Evolutionary conservation across 2,329 filamentous ascomycete species (phyloP).

Genomic region (Paraphoma sp.): DNA sequence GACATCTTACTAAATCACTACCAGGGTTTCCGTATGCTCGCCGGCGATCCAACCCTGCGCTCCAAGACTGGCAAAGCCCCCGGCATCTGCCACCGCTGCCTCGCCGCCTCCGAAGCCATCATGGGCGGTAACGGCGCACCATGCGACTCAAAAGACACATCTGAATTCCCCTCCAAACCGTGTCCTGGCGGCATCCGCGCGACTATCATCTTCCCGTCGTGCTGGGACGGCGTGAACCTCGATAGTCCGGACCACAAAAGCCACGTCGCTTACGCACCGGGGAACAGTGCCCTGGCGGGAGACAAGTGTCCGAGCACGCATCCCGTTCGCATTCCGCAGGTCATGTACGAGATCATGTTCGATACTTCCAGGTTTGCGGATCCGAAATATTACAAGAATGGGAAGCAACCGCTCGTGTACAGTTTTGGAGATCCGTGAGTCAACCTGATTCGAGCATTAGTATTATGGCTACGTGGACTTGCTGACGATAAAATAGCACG

Average conservation of each 20-base stretch:
- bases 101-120: not conserved
- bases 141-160: conserved; percentile 32
- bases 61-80: conserved; percentile 23
- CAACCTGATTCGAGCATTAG: not conserved
- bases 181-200: conserved; percentile 77
- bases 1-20: not conserved
- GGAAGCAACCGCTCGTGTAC: conserved; percentile 38
- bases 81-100: conserved; percentile 43
- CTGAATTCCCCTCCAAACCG: conserved; percentile 66
- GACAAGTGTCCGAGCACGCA: conserved; percentile 56
- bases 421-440: conserved; percentile 35
- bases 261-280: conserved; percentile 69
- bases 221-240: conserved; percentile 68
- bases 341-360: conserved; percentile 57
- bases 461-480: not conserved
- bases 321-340: conserved; percentile 54
- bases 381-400: conserved; percentile 25
- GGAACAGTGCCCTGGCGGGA: conserved; percentile 28
- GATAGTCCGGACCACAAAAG: conserved; percentile 63
- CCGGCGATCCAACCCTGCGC: conserved; percentile 25
- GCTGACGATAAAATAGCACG: conserved; percentile 5
- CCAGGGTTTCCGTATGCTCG: conserved; percentile 39
- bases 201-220: conserved; percentile 75
- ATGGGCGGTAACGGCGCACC: conserved; percentile 28
- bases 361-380: conserved; percentile 44